Evolutionary conservation across 495 filamentous ascomycete genomes (phyloP), one percentile per base, ranked within the genome.

Genomic region (Platismatia glauca): DNA sequence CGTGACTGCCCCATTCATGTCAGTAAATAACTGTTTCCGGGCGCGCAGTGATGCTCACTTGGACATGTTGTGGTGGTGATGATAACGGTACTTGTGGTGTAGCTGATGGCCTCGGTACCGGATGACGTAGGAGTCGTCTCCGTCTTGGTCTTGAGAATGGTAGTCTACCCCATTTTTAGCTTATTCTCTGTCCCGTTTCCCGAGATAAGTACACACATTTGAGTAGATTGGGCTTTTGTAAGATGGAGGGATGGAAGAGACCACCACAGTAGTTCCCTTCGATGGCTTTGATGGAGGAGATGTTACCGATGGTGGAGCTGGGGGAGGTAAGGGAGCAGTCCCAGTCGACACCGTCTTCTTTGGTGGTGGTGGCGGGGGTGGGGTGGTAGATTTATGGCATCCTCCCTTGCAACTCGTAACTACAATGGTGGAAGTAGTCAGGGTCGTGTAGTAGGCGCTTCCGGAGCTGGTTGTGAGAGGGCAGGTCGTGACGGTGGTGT

Each of bases 401-500:
- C 50, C 50, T n/a, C 50, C 50, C 29, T 20, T 53, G 29, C 50
- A 53, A n/a, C 50, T 53, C 9, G 50, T 53, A 9, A 53, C 50
- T 31, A 53, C 50, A 53, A 53, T 33, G 15, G 50, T 53, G 29
- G 50, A 53, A 7, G 50, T 53, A 18, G 50, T 53, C 1, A 53
- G 29, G 27, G 16, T 53, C 15, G 50, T 53, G 50, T 53, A 12
- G 33, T 53, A 53, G 50, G 29, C 50, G 50, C 50, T 33, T 29
- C 50, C 50, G 7, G 50, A 53, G 16, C 50, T 33, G 29, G n/a
- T 53, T 0, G 50, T 53, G 29, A 58, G 57, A 33, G 41, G 57
- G 29, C 50, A 53, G 1, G 50, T 53, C 3, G 50, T 52, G 34
- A 60, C 58, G 7, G 58, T 60, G 16, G 58, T 60, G 15, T 48